Evolutionary conservation across 129 eudicot genomes (phyloP), one percentile per base, ranked within the genome.

Genomic region (Tagetes erecta): DNA sequence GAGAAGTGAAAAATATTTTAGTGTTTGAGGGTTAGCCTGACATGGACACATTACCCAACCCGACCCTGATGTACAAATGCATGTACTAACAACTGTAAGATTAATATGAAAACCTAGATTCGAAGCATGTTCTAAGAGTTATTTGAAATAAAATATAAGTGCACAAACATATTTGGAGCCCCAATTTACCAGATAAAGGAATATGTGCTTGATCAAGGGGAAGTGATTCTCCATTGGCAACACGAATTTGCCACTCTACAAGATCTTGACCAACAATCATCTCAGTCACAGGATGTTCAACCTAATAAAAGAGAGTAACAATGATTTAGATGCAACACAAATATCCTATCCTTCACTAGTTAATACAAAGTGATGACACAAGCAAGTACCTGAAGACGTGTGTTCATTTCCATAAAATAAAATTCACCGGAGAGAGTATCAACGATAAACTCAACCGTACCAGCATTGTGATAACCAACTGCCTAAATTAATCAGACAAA

Each of bases 241-340:
- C 88, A 77, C 93, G 94, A 35, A 95, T 95, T 81, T 95, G 99
- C 99, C 99, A 95, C 85, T 95, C 99, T 52, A 95, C 99, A 78
- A 95, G 99, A 87, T 95, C 99, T 88, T 95, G 96, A 71, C 96
- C 87, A 68, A 91, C 97, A 79, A 95, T 86, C 99, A 95, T 95
- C 90, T 95, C 99, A 52, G 99, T 95, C 67, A 95, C 99, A 58
- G 99, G 99, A 85, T 95, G 99, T 86, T 95, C 99, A 68, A 95
- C 99, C 99, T 95, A 65, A 67, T 66, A 73, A 62, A 77, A 76
- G 35, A 41, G 42, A 36, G 42, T 20, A 56, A 35, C 36, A 30
- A 47, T 1, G 34, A 8, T n/a, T 76, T 66, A 44, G 42, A 66
- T 30, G 76, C 71, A 41, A 39, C 56, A 64, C 49, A 64, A 39